Conservation (phyloP, 2,329 filamentous ascomycete genomes). For the Fonsecaea pugnacius region DNA sequence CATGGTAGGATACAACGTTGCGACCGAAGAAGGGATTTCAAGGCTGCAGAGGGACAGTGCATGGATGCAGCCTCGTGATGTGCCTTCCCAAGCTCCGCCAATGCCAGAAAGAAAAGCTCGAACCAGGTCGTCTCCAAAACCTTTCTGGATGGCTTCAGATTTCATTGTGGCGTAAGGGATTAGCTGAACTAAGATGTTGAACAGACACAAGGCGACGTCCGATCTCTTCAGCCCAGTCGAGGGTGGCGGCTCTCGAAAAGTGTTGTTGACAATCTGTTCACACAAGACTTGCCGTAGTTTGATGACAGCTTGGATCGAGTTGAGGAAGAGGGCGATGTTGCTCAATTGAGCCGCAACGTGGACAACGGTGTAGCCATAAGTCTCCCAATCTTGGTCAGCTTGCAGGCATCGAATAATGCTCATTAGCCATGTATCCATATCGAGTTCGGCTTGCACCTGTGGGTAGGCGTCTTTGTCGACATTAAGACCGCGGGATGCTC, state of each 20-base stretch:
- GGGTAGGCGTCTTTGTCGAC: slow-evolving; percentile 21
- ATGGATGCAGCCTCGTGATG: slow-evolving; percentile 91
- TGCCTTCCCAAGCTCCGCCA: slow-evolving; percentile 72
- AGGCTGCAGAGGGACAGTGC: slow-evolving; percentile 93
- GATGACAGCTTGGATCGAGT: slow-evolving; percentile 73
- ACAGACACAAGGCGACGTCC: slow-evolving; percentile 86
- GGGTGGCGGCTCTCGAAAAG: slow-evolving; percentile 78
- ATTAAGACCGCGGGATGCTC: slow-evolving; percentile 25
- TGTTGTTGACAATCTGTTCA: slow-evolving; percentile 77
- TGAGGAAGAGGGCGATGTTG: slow-evolving; percentile 83
- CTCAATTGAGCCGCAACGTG: slow-evolving; percentile 85
- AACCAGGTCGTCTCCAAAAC: slow-evolving; percentile 72
- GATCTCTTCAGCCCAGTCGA: slow-evolving; percentile 81
- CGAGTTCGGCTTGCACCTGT: slow-evolving; percentile 51
- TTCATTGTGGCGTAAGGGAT: slow-evolving; percentile 74
- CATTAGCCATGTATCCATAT: slow-evolving; percentile 74
- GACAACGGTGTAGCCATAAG: slow-evolving; percentile 87
- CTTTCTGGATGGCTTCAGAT: slow-evolving; percentile 77
- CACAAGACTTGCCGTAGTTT: slow-evolving; percentile 76
- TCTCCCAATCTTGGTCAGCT: slow-evolving; percentile 80
- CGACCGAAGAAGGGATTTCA: slow-evolving; percentile 84
- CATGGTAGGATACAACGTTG: slow-evolving; percentile 81
- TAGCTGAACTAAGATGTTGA: slow-evolving; percentile 83
- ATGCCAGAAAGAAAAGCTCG: slow-evolving; percentile 85
- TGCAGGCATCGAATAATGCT: slow-evolving; percentile 74